A percentile compares a stretch with the other conserved stretches of the same genome.
phyloP scores from a whole-genome alignment of 225 moss, liverwort and hornwort species.

The Antitrichia curtipendula region DNA sequence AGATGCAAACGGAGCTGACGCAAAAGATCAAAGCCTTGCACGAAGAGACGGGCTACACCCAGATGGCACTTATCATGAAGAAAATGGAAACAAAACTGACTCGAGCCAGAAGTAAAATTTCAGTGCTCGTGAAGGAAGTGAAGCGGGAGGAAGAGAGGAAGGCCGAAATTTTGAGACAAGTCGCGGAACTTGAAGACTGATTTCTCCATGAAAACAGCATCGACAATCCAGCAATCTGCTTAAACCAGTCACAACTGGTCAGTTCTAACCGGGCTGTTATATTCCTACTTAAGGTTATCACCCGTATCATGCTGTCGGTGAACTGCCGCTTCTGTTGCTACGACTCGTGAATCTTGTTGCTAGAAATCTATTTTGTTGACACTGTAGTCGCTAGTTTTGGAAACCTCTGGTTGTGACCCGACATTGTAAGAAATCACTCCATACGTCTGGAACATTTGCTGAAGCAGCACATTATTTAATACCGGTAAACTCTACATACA shows the following conservation, averaged over 20 bases:
- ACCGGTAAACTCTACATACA: not conserved
- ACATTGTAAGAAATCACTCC: not conserved
- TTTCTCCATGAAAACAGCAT: not conserved
- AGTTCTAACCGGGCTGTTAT: not conserved
- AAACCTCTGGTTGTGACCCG: not conserved
- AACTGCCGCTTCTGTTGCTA: not conserved
- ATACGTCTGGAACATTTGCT: not conserved
- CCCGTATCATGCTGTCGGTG: not conserved
- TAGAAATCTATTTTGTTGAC: not conserved
- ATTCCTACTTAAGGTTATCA: not conserved
- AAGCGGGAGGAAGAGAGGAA: slow-evolving; percentile 29
- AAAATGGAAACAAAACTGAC: slow-evolving; percentile 34
- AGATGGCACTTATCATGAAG: slow-evolving; percentile 17
- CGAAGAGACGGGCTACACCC: slow-evolving; percentile 29
- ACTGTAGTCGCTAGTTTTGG: not conserved
- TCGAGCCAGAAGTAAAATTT: slow-evolving; percentile 14
- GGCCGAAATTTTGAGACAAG: slow-evolving; percentile 22
- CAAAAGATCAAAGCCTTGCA: slow-evolving; percentile 28
- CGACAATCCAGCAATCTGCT: not conserved
- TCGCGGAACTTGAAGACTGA: slow-evolving; percentile 17
- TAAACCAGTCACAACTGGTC: not conserved
- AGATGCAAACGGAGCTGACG: slow-evolving; percentile 9
- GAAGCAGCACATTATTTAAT: not conserved
- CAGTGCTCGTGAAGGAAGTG: slow-evolving; percentile 30
- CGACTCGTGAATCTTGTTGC: not conserved